Conservation (phyloP, 2,329 filamentous ascomycete species). For the Trichophyton rubrum region DNA sequence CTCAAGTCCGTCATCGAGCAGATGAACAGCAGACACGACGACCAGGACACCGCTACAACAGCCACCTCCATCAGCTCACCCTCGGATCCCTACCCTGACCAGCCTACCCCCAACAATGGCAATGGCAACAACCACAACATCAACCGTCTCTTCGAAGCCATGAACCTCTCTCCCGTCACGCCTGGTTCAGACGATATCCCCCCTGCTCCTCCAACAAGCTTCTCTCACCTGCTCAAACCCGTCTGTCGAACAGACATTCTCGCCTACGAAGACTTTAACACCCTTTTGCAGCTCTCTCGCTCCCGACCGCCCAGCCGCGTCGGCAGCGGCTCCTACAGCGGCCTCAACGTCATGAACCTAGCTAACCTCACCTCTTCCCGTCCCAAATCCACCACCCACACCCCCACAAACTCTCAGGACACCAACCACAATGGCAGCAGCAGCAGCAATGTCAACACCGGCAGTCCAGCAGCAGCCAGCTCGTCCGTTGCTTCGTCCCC, state of each 20-base stretch:
- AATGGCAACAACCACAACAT: slow-evolving; percentile 27
- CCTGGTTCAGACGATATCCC: slow-evolving; percentile 40
- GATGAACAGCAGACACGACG: slow-evolving; percentile 59
- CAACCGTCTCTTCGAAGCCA: slow-evolving; percentile 48
- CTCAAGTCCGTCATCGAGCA: slow-evolving; percentile 87
- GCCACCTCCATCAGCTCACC: slow-evolving; percentile 69
- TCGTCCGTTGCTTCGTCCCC: slow-evolving; percentile 26
- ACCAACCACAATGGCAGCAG: not conserved
- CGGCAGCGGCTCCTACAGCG: slow-evolving; percentile 58
- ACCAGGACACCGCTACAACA: slow-evolving; percentile 56
- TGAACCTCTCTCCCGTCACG: slow-evolving; percentile 40
- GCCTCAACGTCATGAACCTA: slow-evolving; percentile 47
- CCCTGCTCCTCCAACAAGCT: slow-evolving; percentile 55
- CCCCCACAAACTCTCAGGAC: slow-evolving; percentile 43
- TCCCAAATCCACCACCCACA: slow-evolving; percentile 38
- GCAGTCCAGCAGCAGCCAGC: slow-evolving; percentile 37
- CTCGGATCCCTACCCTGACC: slow-evolving; percentile 47
- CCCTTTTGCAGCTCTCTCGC: slow-evolving; percentile 58
- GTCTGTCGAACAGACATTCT: slow-evolving; percentile 70
- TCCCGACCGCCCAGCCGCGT: slow-evolving; percentile 52
- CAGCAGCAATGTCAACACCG: not conserved
- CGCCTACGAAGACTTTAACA: slow-evolving; percentile 74
- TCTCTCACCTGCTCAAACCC: slow-evolving; percentile 70
- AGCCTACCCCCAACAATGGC: slow-evolving; percentile 35
- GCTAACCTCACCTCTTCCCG: slow-evolving; percentile 30